Evolutionary conservation across 345 rosid species (phyloP).

Genomic region (Ceriops decandra): DNA sequence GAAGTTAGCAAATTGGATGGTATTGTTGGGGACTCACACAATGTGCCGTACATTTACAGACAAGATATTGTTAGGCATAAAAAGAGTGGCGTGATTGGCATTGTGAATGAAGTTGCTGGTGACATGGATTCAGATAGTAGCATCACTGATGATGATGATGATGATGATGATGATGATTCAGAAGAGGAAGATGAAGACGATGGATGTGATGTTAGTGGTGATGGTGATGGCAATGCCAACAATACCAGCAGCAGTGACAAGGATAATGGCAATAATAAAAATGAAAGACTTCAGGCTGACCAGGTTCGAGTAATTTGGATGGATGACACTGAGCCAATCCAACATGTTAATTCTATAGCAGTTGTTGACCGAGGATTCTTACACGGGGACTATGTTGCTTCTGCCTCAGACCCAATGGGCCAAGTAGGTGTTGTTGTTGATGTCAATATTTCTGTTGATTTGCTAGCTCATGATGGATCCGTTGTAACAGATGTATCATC

Average conservation of each 20-base stretch:
- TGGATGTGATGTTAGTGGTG: conserved; percentile 26
- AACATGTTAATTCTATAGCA: conserved; percentile 49
- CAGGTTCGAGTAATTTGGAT: conserved; percentile 93
- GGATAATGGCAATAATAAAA: conserved; percentile 33
- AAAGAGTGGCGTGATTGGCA: conserved; percentile 52
- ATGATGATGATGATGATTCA: conserved; percentile 38
- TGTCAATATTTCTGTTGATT: conserved; percentile 66
- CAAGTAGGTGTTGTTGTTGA: conserved; percentile 88
- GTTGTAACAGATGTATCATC: conserved; percentile 55
- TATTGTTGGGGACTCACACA: conserved; percentile 29
- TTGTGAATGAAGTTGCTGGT: conserved; percentile 89
- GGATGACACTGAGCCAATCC: conserved; percentile 68
- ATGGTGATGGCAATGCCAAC: conserved; percentile 28
- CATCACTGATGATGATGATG: conserved; percentile 53
- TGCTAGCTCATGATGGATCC: conserved; percentile 68
- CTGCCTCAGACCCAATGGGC: conserved; percentile 75
- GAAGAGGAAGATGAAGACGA: conserved; percentile 28
- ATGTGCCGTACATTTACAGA: conserved; percentile 51
- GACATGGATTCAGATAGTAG: conserved; percentile 88
- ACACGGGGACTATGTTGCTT: conserved; percentile 88
- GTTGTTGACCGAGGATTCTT: conserved; percentile 88
- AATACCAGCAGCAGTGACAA: conserved; percentile 27
- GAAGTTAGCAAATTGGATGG: conserved; percentile 28
- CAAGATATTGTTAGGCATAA: conserved; percentile 77
- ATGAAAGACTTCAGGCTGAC: conserved; percentile 57